Base-by-base conservation (phyloP, 2,329 filamentous ascomycete species). In the Cladosporium sp. region DNA sequence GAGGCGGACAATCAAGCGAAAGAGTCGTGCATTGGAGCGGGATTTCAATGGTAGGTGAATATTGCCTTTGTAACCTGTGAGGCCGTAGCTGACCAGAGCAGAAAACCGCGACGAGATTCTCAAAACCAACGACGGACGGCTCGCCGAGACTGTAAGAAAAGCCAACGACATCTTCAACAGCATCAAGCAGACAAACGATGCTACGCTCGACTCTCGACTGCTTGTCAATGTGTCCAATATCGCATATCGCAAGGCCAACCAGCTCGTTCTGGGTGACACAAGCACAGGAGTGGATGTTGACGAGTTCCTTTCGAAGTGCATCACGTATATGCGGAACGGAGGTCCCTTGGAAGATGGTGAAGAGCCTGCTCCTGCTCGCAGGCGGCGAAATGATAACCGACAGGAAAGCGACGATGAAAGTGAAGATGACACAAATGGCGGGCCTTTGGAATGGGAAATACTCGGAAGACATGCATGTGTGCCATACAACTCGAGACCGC, bases 271-370 rank as follows among this genome's bases (percentile, higher is more conserved):
- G 32, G 93, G 93, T 7, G 89, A 90, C 71, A 81, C 85, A 1
- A 86, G 87, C 2, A 88, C 90, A 59, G 92, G 93, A 8, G 81
- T 99, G 25, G 93, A 98, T 73, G 84, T 96, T 0, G 93, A 98
- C 67, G 91, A 97, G 72, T 96, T 98, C 73, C 87, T 98, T 16
- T 91, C 91, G 0, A 96, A 96, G 77, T 94, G 91, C 76, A 92
- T 96, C 66, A 86, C 86, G 3, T 98, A 91, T 75, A 97, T 98
- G 92, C 88, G 87, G 21, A 74, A 77, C 25, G 84, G 86, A 39
- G 90, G 87, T 3, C 81, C 84, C 5, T 76, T 77, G 13, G 81
- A 80, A 2, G 82, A 83, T 10, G 85, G 86, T 11, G 85, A 61
- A 7, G 59, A 60, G 7, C 46, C 67, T 6, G 53, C 67, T 6